Evolutionary conservation across 306 rosid species (phyloP).

Genomic region (Castanospermum australe): DNA sequence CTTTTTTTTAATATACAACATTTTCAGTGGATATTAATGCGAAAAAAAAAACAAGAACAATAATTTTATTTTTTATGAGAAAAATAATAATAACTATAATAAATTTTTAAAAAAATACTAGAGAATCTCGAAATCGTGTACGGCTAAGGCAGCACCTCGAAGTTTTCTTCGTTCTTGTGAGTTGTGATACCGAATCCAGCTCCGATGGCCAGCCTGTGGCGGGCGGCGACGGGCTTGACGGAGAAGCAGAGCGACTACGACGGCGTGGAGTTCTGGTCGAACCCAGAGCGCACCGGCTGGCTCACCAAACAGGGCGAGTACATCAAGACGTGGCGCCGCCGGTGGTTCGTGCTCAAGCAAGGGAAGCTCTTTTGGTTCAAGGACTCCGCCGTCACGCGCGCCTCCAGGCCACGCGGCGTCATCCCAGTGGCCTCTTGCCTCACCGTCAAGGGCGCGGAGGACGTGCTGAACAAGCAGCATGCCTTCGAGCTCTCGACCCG

Average conservation of each 20-base stretch:
- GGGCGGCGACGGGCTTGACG: conserved; percentile 21
- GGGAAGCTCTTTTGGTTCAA: conserved; percentile 50
- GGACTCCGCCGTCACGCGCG: conserved; percentile 36
- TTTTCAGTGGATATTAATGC: too few species aligned
- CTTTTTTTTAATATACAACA: too few species aligned
- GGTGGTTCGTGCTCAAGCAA: conserved; percentile 44
- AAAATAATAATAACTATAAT: too few species aligned
- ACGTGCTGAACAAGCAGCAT: conserved; percentile 46
- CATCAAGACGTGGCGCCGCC: conserved; percentile 48
- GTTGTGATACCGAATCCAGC: background rate
- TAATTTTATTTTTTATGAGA: too few species aligned
- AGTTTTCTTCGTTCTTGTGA: too few species aligned
- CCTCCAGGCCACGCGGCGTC: conserved; percentile 37
- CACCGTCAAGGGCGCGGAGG: conserved; percentile 62
- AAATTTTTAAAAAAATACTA: too few species aligned
- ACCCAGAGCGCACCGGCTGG: conserved; percentile 40
- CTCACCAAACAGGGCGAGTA: conserved; percentile 43
- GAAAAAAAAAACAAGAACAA: too few species aligned
- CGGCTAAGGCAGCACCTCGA: too few species aligned
- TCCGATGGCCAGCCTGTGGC: conserved; percentile 41
- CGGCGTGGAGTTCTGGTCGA: conserved; percentile 40
- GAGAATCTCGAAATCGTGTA: too few species aligned
- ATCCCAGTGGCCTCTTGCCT: conserved; percentile 50
- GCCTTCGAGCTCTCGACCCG: conserved; percentile 57
- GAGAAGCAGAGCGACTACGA: conserved; percentile 15